A percentile compares a stretch with the other conserved stretches of the same genome.
Evolutionary conservation across 1,139 yeast species (phyloP).

Genomic region (Diutina rugosa): DNA sequence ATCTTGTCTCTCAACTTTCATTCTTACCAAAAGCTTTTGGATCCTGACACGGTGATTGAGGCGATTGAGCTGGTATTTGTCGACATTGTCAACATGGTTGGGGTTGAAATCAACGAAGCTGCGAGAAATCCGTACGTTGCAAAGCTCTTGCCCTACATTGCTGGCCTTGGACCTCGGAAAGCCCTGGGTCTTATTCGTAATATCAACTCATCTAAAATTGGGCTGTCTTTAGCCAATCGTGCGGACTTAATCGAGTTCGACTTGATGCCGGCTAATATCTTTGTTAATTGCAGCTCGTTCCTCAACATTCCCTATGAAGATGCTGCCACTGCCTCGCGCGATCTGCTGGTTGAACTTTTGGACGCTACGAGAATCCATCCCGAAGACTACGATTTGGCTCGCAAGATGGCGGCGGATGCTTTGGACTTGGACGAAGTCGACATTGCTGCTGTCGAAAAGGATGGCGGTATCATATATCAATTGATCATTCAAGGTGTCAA

Average conservation of each 20-base stretch:
- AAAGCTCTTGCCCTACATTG: constrained; percentile 57
- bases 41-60: constrained; percentile 45
- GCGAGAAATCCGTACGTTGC: constrained; percentile 65
- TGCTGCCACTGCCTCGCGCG: constrained; percentile 23
- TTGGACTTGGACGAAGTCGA: constrained; percentile 93
- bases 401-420: constrained; percentile 97
- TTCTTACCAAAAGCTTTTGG: constrained; percentile 60
- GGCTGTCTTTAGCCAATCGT: constrained; percentile 47
- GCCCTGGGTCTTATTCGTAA: constrained; percentile 80
- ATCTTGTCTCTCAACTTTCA: constrained; percentile 61
- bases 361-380: constrained; percentile 97
- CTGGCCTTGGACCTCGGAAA: constrained; percentile 94
- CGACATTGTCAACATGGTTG: constrained; percentile 82
- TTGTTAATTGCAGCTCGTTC: constrained; percentile 88
- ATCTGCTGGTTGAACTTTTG: constrained; percentile 60
- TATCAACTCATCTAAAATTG: constrained; percentile 50
- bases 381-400: constrained; percentile 90
- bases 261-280: constrained; percentile 66
- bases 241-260: constrained; percentile 71
- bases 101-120: constrained; percentile 88
- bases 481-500: constrained; percentile 75
- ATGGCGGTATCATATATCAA: constrained; percentile 77
- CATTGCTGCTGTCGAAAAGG: constrained; percentile 60
- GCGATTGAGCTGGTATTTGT: constrained; percentile 78
- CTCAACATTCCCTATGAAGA: constrained; percentile 68